Base-by-base conservation (phyloP, 176 grass and related monocot genomes). In the Tillandsia fasciculata region DNA sequence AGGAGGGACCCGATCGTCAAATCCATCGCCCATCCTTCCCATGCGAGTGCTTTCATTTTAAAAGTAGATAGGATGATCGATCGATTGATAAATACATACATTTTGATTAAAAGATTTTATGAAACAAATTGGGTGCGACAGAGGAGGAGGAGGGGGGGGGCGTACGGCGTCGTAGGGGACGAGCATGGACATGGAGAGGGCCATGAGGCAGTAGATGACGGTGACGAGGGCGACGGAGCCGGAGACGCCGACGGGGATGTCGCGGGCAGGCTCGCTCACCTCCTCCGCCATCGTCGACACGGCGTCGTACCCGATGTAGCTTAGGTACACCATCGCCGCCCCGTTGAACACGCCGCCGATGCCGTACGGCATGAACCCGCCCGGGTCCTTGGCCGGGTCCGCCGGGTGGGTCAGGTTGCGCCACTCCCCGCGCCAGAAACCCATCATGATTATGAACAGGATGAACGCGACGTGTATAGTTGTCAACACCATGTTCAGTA, bases 211-310 rank as follows among this genome's bases (percentile, higher is more conserved):
- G 71, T 99, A 99, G 75, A 99, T 84, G 33, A 70, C 54, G n/a
- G 90, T 83, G 65, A 93, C 95, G 51, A 99, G 12, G 69, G 78
- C 80, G 48, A 99, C 95, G 13, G 95, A 99, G 9, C 95, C 95
- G 0, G 90, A 87, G 11, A 99, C 86, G 28, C 95, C 95, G 12
- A 84, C 71, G 66, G 95, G 95, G 80, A 99, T 99, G 83, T 99
- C 95, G 12, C 82, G 79, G 0, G 82, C 68, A 0, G 95, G 95
- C 5, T 80, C 65, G 77, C 79, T 56, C 64, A 99, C 95, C 84
- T 99, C 95, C 83, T 99, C 95, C 2, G 95, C 95, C 95, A 99
- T 94, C 70, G 95, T 99, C 65, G 95, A 99, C 15, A 99, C 95
- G 53, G 95, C 90, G 76, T 99, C 95, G 81, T 99, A 99, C 48